Percentiles rank a stretch among this genome's conserved stretches.
Conservation (phyloP, 192 early-diverging fungal genomes). For the Coemansia sp. region DNA sequence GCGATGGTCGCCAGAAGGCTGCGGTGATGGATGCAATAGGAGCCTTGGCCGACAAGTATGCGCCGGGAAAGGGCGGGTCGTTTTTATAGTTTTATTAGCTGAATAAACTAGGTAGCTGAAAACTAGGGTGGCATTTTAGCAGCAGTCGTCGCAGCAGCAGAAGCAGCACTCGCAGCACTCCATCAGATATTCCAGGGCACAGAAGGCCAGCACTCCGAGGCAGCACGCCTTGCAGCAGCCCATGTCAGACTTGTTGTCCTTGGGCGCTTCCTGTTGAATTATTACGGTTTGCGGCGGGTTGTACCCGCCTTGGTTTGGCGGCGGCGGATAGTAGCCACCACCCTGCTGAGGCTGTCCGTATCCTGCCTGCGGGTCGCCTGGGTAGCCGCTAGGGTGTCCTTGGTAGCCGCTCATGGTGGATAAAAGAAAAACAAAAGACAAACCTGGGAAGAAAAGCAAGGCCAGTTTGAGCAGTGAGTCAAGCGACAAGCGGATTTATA, state of each 20-base stretch:
- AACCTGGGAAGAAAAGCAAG: no score
- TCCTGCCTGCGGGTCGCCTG: no score
- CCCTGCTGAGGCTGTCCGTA: neutral
- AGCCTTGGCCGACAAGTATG: constrained; percentile 28
- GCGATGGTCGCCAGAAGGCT: constrained; percentile 8
- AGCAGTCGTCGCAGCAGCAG: constrained; percentile 6
- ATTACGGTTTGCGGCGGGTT: no score
- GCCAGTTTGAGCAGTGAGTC: no score
- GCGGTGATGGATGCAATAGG: constrained; percentile 30
- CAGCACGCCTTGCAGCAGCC: constrained; percentile 1
- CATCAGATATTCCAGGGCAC: neutral
- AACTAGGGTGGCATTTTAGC: neutral
- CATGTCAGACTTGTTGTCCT: neutral
- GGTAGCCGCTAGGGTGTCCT: no score
- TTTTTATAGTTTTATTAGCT: constrained; percentile 13
- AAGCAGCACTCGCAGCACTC: neutral
- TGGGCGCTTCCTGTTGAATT: neutral
- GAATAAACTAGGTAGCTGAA: no score
- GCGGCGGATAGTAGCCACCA: neutral
- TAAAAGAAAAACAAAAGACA: no score
- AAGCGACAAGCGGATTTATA: no score
- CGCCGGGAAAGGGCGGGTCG: constrained; percentile 25
- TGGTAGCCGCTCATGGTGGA: no score
- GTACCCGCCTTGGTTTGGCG: no score
- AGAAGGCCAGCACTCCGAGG: neutral